A percentile compares a stretch with the other conserved stretches of the same genome.
phyloP scores from a whole-genome alignment of 306 rosid species.

The Malus asiatica region DNA sequence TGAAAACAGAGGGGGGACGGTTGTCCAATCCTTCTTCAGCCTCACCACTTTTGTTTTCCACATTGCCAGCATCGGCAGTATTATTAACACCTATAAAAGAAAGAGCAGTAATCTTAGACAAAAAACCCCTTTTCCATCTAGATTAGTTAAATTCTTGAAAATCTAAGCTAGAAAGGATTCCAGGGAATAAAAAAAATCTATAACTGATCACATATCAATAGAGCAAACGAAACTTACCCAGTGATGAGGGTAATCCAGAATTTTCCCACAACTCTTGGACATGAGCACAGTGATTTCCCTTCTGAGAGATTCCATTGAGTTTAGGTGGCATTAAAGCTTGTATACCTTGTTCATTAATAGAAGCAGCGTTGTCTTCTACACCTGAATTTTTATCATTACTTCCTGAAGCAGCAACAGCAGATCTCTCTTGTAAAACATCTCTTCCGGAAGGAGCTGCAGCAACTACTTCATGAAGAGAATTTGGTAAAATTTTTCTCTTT shows the following conservation, averaged over 20 bases:
- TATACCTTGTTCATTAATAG: neutral
- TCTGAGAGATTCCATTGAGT: neutral
- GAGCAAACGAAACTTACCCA: conserved; percentile 25
- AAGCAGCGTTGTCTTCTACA: conserved; percentile 9
- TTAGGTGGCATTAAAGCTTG: neutral
- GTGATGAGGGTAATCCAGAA: conserved; percentile 3
- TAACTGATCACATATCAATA: neutral
- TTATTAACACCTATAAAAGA: conserved; percentile 26
- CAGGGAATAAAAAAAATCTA: neutral
- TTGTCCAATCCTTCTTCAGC: conserved; percentile 23
- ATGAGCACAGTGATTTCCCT: neutral
- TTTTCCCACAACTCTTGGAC: conserved; percentile 11
- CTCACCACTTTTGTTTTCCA: conserved; percentile 22
- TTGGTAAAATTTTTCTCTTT: conserved; percentile 24
- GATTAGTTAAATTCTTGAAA: neutral
- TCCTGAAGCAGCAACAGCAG: neutral
- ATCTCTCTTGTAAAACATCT: conserved; percentile 25
- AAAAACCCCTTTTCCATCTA: neutral
- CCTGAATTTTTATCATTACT: conserved; percentile 3
- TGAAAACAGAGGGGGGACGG: conserved; percentile 16
- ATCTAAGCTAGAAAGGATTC: neutral
- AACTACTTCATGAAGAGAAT: conserved; percentile 12
- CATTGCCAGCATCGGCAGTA: conserved; percentile 18
- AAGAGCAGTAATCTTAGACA: conserved; percentile 10
- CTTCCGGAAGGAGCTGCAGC: conserved; percentile 26